A percentile compares a stretch with the other conserved stretches of the same genome.
These are phyloP conservation scores for Cyberlindnera galapagoensis DNA, from an alignment of 805 yeast genomes.

Conservation along the genomic window DNA sequence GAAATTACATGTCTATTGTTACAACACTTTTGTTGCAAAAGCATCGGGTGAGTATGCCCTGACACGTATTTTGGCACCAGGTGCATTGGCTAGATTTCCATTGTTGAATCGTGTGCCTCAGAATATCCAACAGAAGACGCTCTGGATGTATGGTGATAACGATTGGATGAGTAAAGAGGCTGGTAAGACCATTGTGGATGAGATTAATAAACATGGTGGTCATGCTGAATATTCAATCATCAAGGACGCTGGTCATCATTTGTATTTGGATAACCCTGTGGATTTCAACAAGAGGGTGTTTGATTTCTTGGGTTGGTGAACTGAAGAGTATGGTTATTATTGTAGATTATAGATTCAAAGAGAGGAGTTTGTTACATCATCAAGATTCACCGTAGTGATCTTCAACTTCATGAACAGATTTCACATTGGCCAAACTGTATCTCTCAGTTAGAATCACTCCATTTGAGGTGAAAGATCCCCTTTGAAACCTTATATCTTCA, in stretches of 20 bases:
- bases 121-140: conserved; percentile 23
- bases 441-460: too few species aligned
- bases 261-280: conserved; percentile 52
- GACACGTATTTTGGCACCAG: conserved; percentile 53
- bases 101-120: conserved; percentile 44
- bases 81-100: conserved; percentile 52
- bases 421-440: too few species aligned
- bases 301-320: conserved; percentile 24
- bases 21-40: conserved; percentile 41
- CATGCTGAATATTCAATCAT: conserved; percentile 30
- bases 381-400: too few species aligned
- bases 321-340: too few species aligned
- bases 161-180: conserved; percentile 70
- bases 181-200: conserved; percentile 39
- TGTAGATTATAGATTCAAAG: too few species aligned
- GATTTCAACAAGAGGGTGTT: conserved; percentile 42
- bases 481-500: too few species aligned
- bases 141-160: conserved; percentile 60
- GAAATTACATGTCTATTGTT: conserved; percentile 47
- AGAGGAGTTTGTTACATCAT: too few species aligned
- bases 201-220: conserved; percentile 20
- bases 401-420: too few species aligned
- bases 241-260: conserved; percentile 56
- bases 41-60: conserved; percentile 64
- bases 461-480: too few species aligned